Base-by-base conservation (phyloP, 768 basidiomycete genomes). In the Mycena galopus region DNA sequence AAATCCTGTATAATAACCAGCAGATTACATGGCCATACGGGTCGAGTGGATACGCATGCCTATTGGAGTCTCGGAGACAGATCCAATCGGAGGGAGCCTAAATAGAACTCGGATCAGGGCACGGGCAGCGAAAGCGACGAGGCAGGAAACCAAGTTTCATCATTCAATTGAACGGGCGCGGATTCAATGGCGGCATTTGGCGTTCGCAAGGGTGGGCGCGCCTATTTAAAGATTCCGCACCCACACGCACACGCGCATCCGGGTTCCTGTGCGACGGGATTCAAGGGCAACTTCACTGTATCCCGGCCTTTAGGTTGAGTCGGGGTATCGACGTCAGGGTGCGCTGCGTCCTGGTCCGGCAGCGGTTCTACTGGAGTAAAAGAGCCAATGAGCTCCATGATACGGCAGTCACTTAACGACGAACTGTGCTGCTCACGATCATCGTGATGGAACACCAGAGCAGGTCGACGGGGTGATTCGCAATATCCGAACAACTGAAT, bases 401-500 rank as follows among this genome's bases (percentile, higher is more conserved):
- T 17, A 21, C 8, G 21, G 32, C 33, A 19, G 21, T 57, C 19
- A n/a, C 32, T 57, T 33, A n/a, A 57, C 5, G 61, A 63, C 29
- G n/a, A n/a, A 32, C 10, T 30, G 23, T 19, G 21, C 11, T 19
- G n/a, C 61, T 47, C 27, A 55, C 63, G 50, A 27, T 65, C 32
- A 33, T 55, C 23, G n/a, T 66, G 1, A 19, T 66, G 37, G n/a
- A 66, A 66, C 23, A 66, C 44, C 27, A 66, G 29, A 4, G 65
- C 53, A 57, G 21, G 65, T 32, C 7, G 55, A 30, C 37, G 65
- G 4, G 53, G 65, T 30, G 65, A 66, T 7, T 50, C 32, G 35
- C 65, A 66, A 57, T 66, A 66, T 17, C 65, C 65, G 29, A 66
- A 66, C 37, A 66, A 27, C 17, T 57, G 65, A 30, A 55, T 9